Evolutionary conservation across 164 flowering plant genomes (phyloP).

Genomic region (Paratinospora sagittata): DNA sequence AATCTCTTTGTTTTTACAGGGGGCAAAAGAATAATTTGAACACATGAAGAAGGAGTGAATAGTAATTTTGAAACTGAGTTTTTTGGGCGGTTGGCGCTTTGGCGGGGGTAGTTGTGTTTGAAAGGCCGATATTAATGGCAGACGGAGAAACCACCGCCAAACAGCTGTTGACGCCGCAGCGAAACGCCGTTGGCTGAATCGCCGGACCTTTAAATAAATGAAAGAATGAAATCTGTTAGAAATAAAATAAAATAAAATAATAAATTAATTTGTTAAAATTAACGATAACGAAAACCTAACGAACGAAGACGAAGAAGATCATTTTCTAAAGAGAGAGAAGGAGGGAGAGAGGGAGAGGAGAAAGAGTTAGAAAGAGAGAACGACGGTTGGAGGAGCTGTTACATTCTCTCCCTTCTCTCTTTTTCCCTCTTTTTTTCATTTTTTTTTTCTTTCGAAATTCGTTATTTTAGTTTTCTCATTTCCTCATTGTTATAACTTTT

Average conservation of each 20-base stretch:
- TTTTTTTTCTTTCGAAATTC: neutral
- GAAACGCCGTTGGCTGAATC: neutral
- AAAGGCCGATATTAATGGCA: conserved; percentile 10
- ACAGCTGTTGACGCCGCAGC: neutral
- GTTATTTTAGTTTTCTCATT: too few species aligned
- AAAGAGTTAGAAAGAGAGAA: too few species aligned
- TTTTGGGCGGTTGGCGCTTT: neutral
- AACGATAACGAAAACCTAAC: neutral
- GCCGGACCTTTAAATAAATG: neutral
- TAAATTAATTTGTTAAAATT: neutral
- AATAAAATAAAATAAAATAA: neutral
- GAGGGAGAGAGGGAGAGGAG: neutral
- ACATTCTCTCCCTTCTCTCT: conserved; percentile 1
- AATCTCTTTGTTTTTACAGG: too few species aligned
- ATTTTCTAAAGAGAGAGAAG: neutral
- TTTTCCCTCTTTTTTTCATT: neutral
- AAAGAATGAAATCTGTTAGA: neutral
- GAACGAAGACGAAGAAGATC: neutral
- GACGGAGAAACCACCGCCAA: neutral
- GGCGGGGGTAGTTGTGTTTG: conserved; percentile 9
- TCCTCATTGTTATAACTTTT: neutral
- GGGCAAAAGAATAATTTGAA: too few species aligned
- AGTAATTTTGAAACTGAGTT: neutral
- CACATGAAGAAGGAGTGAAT: neutral
- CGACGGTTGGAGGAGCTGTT: neutral